Base-by-base conservation (phyloP, 2,329 filamentous ascomycete genomes). In the Ilyonectria sp. region DNA sequence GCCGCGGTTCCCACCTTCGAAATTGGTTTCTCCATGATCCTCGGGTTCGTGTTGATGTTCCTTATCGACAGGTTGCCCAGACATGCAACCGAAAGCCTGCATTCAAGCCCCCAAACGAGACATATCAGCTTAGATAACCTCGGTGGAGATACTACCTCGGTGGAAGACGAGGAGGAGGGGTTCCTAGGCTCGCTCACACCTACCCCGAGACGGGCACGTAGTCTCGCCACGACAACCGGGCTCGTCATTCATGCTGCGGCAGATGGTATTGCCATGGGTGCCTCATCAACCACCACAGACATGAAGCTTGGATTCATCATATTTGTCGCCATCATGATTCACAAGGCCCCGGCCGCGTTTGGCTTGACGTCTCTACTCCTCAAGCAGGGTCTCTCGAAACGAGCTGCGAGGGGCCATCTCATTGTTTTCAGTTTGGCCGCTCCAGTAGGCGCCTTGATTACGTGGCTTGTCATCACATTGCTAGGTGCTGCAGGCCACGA, bases 11-110 rank as follows among this genome's bases (percentile, higher is more conserved):
- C 94, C 79, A 86, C 88, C 0, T 90, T 91, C 71, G 96, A 93
- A 82, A 93, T 99, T 65, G 96, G 96, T 6, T 86, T 98, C 60
- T 94, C 95, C 2, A 85, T 99, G 58, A 90, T 97, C 62, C 84
- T 93, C 17, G 96, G 96, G 13, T 99, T 98, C 81, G 90, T 97
- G 64, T 87, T 98, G 71, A 99, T 99, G 96, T 98, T 97, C 78
- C 88, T 99, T 23, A 92, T 99, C 76, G 95, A 99, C 81, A 91
- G 93, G 58, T 82, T 97, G 9, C 94, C 94, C 8, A 90, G 90
- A 46, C 92, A 94, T 78, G 90, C 91, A 6, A 87, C 88, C 1
- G 87, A 93, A 21, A 86, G 87, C 46, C 83, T 93, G 43, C 90
- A 91, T 74, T 83, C 88, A 21, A 86, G 88, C 43, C 90, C 92